These are phyloP conservation scores for Apiospora arundinis DNA, from an alignment of 2,329 filamentous ascomycete genomes.

Conservation along the genomic window DNA sequence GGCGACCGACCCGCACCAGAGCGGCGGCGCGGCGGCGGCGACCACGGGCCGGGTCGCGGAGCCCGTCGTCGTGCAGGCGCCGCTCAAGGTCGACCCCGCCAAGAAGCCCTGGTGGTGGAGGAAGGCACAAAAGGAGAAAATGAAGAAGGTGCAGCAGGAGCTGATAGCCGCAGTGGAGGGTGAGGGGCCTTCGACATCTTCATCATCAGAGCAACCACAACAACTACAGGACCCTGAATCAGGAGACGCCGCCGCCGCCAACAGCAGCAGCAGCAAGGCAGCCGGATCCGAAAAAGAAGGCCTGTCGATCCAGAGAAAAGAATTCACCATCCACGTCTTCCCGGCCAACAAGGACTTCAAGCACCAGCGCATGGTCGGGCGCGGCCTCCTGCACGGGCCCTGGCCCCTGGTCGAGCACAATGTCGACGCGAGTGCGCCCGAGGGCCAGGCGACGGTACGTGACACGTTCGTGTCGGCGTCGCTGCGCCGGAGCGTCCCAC, in stretches of 20 bases:
- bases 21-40: conserved; percentile 22
- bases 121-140: not conserved
- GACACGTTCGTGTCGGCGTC: conserved; percentile 38
- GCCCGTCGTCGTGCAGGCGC: conserved; percentile 31
- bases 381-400: conserved; percentile 36
- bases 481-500: conserved; percentile 34
- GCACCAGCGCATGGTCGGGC: conserved; percentile 34
- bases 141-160: not conserved
- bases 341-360: conserved; percentile 36
- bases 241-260: not conserved
- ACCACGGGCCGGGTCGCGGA: conserved; percentile 37
- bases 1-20: conserved; percentile 26
- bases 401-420: conserved; percentile 34
- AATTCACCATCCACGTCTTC: conserved; percentile 40
- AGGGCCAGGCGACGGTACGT: not conserved
- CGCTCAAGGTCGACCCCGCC: not conserved
- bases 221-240: not conserved
- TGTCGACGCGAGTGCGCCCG: conserved; percentile 13
- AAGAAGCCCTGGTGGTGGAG: not conserved
- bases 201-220: not conserved
- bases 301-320: conserved; percentile 26
- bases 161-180: no score
- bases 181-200: not conserved
- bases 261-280: not conserved
- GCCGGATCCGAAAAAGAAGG: not conserved